Percentiles rank a stretch among this genome's conserved stretches.
These are phyloP conservation scores for Camptophora hylomeconis DNA, from an alignment of 2,329 filamentous ascomycete species.

Conservation along the genomic window DNA sequence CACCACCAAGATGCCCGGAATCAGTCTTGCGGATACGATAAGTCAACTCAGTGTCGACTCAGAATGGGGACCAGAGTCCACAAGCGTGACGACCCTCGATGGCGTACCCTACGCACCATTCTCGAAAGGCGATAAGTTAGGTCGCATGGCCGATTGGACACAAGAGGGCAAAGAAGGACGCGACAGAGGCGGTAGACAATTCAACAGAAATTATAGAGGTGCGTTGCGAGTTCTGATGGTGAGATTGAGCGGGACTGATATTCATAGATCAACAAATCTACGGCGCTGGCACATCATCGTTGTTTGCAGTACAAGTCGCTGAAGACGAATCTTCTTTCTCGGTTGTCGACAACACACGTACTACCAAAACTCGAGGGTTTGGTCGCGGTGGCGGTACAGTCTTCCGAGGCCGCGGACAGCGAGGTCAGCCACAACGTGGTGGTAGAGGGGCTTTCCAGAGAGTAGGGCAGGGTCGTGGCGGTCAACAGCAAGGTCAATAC, in stretches of 20 bases:
- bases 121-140: conserved; percentile 96
- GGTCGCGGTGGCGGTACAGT: conserved; percentile 77
- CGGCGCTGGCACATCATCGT: conserved; percentile 70
- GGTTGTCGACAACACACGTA: conserved; percentile 87
- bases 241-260: conserved; percentile 6
- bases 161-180: conserved; percentile 62
- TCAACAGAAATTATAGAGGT: conserved; percentile 91
- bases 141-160: conserved; percentile 98
- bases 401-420: conserved; percentile 64
- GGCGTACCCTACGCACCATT: conserved; percentile 96
- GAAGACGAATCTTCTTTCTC: conserved; percentile 98
- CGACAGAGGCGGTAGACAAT: conserved; percentile 73
- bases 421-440: conserved; percentile 60
- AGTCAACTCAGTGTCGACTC: conserved; percentile 60
- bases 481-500: conserved; percentile 47
- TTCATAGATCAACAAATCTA: conserved; percentile 84
- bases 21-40: conserved; percentile 53
- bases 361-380: conserved; percentile 70
- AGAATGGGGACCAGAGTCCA: conserved; percentile 76
- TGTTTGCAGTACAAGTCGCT: conserved; percentile 81
- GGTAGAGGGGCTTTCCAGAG: conserved; percentile 54
- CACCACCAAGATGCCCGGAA: conserved; percentile 34
- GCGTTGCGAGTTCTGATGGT: conserved; percentile 15
- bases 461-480: conserved; percentile 51
- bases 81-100: conserved; percentile 76